Conservation (phyloP, 139 green algal genomes). For the Monoraphidium neglectum region DNA sequence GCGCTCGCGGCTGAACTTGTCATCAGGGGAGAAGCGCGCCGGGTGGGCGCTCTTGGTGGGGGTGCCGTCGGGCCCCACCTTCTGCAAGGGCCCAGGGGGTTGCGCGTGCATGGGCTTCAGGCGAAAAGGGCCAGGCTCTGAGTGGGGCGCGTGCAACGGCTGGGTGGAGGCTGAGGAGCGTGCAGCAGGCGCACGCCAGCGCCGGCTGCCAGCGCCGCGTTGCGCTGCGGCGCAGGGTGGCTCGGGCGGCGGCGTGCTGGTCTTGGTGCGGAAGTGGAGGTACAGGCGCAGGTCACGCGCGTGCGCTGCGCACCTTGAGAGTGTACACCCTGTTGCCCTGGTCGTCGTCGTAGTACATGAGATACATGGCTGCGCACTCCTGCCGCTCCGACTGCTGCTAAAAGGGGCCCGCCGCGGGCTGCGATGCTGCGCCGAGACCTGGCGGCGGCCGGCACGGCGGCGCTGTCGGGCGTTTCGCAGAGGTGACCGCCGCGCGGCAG, state of each 20-base stretch:
- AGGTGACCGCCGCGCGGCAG: no score
- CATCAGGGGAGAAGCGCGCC: conserved; percentile 95
- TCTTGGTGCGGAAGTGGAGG: not conserved
- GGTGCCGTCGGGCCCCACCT: conserved; percentile 76
- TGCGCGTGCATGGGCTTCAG: not conserved
- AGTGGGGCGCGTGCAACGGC: not conserved
- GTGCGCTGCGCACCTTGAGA: conserved; percentile 71
- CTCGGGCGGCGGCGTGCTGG: not conserved
- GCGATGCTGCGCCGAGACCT: no score
- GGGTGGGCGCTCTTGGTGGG: conserved; percentile 88
- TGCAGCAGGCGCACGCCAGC: no score
- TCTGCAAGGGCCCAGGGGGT: conserved; percentile 57
- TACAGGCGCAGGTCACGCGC: not conserved
- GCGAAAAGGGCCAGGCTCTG: not conserved
- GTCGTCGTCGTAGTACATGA: conserved; percentile 95
- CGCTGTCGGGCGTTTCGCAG: no score
- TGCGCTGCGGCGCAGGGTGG: no score
- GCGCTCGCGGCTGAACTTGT: conserved; percentile 97
- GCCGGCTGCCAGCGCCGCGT: no score
- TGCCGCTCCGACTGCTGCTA: not conserved
- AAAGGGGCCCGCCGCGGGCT: no score
- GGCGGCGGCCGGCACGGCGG: no score
- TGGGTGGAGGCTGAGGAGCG: not conserved
- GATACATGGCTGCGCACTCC: conserved; percentile 83
- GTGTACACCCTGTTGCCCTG: conserved; percentile 93